Evolutionary conservation across 768 basidiomycete species (phyloP).

Genomic region (Hypholoma sublateritium): DNA sequence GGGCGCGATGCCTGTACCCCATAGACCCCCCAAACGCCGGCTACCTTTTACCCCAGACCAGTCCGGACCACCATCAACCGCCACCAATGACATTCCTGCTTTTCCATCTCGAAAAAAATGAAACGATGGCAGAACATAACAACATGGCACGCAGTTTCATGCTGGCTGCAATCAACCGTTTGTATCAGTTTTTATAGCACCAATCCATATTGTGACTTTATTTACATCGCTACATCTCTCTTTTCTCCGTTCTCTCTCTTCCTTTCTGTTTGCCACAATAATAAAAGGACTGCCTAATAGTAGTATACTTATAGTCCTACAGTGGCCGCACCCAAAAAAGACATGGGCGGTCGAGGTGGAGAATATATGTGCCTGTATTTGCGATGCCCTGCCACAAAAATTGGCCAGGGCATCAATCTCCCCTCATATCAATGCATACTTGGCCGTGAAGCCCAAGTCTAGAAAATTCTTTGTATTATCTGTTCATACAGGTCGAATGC

Average conservation of each 20-base stretch:
- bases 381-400: conserved; percentile 17
- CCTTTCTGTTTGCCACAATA: conserved; percentile 5
- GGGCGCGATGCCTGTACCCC: not conserved
- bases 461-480: not conserved
- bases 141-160: not conserved
- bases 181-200: conserved; percentile 4
- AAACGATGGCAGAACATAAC: not conserved
- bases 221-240: conserved; percentile 22
- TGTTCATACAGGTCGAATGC: not conserved
- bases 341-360: conserved; percentile 16
- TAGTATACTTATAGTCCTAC: conserved; percentile 12
- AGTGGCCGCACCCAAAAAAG: conserved; percentile 11
- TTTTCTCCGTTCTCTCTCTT: conserved; percentile 7
- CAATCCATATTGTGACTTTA: conserved; percentile 10
- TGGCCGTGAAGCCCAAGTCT: not conserved
- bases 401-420: conserved; percentile 15
- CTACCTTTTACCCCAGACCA: not conserved
- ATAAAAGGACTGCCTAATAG: conserved; percentile 9
- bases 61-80: not conserved
- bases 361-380: conserved; percentile 18
- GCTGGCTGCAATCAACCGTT: not conserved
- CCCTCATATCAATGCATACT: conserved; percentile 4
- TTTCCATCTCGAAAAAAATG: not conserved
- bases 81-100: not conserved
- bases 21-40: too few relatives aligned